Evolutionary conservation across 2,329 filamentous ascomycete species (phyloP).

Genomic region (Diplodia mutila): DNA sequence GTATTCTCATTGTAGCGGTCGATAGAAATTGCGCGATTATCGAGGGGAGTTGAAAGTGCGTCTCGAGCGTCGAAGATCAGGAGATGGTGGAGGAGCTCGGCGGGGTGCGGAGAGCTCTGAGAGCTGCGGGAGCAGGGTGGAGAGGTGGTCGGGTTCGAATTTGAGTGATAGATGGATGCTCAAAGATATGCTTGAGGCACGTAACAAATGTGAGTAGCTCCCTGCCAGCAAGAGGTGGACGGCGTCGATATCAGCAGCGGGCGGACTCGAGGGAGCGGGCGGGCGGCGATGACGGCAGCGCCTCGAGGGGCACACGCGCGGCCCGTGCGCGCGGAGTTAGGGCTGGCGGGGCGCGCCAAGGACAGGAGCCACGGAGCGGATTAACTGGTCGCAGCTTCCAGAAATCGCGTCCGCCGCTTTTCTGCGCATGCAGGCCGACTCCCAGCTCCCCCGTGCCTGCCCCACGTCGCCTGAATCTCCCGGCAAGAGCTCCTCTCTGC

Average conservation of each 20-base stretch:
- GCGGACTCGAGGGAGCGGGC: neutral
- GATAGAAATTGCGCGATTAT: slow-evolving; percentile 14
- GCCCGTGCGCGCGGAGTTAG: neutral
- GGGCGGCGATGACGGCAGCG: slow-evolving; percentile 17
- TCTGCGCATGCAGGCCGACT: slow-evolving; percentile 23
- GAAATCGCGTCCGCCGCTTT: slow-evolving; percentile 26
- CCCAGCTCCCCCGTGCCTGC: slow-evolving; percentile 18
- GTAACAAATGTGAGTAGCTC: neutral
- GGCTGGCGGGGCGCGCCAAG: neutral
- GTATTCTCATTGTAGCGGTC: slow-evolving; percentile 66
- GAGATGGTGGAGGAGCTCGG: neutral
- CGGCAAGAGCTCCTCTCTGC: slow-evolving; percentile 17
- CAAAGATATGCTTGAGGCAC: neutral
- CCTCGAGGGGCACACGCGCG: neutral
- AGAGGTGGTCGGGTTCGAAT: no score
- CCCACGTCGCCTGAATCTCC: slow-evolving; percentile 12
- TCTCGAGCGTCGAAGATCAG: neutral
- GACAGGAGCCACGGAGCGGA: slow-evolving; percentile 7
- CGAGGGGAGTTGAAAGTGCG: neutral
- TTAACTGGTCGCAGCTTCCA: slow-evolving; percentile 19
- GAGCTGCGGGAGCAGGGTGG: neutral
- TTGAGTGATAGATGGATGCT: neutral
- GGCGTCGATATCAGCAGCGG: neutral
- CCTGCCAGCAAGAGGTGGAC: neutral
- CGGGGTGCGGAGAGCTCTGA: neutral